phyloP scores from a whole-genome alignment of 331 rosid species.

The Malus hybrid region DNA sequence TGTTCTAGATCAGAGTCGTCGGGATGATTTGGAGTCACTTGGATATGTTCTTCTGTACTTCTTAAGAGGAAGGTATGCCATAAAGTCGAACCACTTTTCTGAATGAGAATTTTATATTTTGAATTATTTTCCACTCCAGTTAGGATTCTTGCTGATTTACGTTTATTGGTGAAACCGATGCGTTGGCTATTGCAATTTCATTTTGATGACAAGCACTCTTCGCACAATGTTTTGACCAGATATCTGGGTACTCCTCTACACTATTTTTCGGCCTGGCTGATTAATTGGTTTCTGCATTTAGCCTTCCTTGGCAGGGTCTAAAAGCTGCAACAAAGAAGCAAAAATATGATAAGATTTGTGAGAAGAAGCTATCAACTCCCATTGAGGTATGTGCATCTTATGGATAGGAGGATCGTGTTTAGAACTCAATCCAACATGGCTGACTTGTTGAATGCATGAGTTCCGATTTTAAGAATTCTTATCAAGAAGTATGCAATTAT shows the following conservation, averaged over 20 bases:
- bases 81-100: background rate
- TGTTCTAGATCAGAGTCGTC: too few species aligned
- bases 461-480: background rate
- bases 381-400: slow-evolving; percentile 44
- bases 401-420: background rate
- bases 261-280: background rate
- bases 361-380: slow-evolving; percentile 72
- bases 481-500: background rate
- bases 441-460: background rate
- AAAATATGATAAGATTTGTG: slow-evolving; percentile 75
- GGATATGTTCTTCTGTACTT: slow-evolving; percentile 70
- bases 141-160: background rate
- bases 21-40: slow-evolving; percentile 78
- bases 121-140: background rate
- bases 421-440: background rate
- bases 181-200: background rate
- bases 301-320: slow-evolving; percentile 97
- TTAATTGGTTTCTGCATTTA: slow-evolving; percentile 18
- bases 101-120: background rate
- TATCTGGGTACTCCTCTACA: too few species aligned
- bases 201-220: background rate
- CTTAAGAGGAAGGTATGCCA: slow-evolving; percentile 57
- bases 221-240: background rate
- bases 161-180: background rate
- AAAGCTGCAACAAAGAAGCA: slow-evolving; percentile 68